These are phyloP conservation scores for Mycosphaerella arachidis DNA, from an alignment of 2,329 filamentous ascomycete species.

Conservation along the genomic window DNA sequence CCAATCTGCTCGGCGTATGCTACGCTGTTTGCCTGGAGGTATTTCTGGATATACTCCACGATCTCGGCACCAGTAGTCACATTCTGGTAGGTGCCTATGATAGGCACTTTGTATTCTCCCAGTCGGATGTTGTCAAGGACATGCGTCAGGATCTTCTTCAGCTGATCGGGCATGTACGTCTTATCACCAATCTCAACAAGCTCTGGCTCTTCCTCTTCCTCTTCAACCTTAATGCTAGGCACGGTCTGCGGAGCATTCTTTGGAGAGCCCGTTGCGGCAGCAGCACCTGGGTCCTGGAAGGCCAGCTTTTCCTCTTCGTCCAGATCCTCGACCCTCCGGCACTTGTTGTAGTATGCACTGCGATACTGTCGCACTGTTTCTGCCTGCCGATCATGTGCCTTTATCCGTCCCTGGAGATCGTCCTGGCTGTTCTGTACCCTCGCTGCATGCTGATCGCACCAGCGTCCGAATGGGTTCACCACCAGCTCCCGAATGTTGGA, in stretches of 20 bases:
- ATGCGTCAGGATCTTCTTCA: conserved; percentile 84
- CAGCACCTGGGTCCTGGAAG: conserved; percentile 74
- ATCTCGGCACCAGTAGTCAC: conserved; percentile 89
- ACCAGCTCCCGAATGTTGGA: conserved; percentile 95
- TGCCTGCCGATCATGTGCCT: conserved; percentile 86
- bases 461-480: conserved; percentile 86
- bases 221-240: conserved; percentile 78
- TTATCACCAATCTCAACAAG: conserved; percentile 87
- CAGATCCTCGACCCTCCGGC: conserved; percentile 87
- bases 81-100: conserved; percentile 90
- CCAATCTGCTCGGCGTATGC: conserved; percentile 92
- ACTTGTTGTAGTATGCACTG: conserved; percentile 98
- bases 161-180: conserved; percentile 74
- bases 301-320: conserved; percentile 98
- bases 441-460: conserved; percentile 91
- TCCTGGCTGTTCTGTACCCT: conserved; percentile 93
- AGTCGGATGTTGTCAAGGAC: conserved; percentile 84
- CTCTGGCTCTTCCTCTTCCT: conserved; percentile 69
- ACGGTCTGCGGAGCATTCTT: conserved; percentile 51
- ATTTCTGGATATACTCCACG: conserved; percentile 86
- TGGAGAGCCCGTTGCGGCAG: conserved; percentile 45
- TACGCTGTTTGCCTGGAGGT: conserved; percentile 77
- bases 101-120: conserved; percentile 89
- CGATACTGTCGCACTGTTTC: conserved; percentile 88
- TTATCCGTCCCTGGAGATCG: conserved; percentile 84